Conservation (phyloP, 129 eudicot species). For the Solidago caesia region DNA sequence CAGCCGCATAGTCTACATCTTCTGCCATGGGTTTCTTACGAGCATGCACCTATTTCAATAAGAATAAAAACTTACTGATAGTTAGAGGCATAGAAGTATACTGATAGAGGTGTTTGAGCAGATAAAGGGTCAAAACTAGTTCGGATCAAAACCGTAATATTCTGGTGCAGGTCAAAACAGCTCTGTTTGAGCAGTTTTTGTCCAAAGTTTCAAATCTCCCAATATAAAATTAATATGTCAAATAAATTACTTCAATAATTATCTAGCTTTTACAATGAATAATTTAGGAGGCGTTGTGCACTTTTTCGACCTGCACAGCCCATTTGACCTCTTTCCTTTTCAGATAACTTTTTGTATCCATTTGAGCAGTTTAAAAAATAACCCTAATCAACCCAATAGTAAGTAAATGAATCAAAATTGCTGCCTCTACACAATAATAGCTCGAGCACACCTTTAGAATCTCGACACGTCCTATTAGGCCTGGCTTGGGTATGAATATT, state of each 20-base stretch:
- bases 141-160: not conserved
- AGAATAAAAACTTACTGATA: not conserved
- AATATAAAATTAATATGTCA: not conserved
- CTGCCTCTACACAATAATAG: not conserved
- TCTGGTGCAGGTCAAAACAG: not conserved
- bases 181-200: not conserved
- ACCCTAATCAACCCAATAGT: not conserved
- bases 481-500: conserved; percentile 84
- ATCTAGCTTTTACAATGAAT: not conserved
- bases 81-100: conserved; percentile 7
- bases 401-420: not conserved
- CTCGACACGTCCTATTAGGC: conserved; percentile 81
- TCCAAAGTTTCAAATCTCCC: no score
- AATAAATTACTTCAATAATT: not conserved
- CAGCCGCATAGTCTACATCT: conserved; percentile 92
- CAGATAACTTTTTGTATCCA: not conserved
- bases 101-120: not conserved
- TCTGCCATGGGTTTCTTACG: conserved; percentile 92
- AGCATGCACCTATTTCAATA: conserved; percentile 74
- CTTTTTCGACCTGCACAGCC: not conserved
- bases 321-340: no score
- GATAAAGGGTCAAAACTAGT: not conserved
- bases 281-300: not conserved
- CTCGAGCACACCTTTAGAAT: conserved; percentile 66
- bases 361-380: not conserved